These are phyloP conservation scores for Eucalyptus erythrocorys DNA, from an alignment of 345 rosid species.

Conservation along the genomic window DNA sequence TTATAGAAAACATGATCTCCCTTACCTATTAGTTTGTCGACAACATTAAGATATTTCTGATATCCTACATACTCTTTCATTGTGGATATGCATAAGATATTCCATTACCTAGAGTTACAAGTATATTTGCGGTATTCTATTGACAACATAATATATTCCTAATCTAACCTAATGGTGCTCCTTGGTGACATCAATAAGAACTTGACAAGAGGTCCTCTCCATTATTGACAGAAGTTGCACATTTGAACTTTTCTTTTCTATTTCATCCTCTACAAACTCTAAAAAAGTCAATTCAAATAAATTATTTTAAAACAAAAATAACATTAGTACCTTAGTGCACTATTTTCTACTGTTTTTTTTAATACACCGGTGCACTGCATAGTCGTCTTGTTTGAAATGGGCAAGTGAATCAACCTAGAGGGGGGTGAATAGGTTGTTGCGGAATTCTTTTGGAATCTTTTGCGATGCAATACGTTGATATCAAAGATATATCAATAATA, in stretches of 20 bases:
- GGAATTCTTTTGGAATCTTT: too few relatives aligned
- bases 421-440: too few relatives aligned
- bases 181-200: too few relatives aligned
- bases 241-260: not conserved
- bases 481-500: too few relatives aligned
- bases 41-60: not conserved
- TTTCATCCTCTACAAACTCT: not conserved
- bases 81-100: not conserved
- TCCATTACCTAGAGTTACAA: too few relatives aligned
- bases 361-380: rapidly evolving
- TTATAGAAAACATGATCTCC: not conserved
- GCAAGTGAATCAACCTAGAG: too few relatives aligned
- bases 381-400: rapidly evolving
- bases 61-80: not conserved
- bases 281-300: not conserved
- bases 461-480: too few relatives aligned
- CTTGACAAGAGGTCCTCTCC: too few relatives aligned
- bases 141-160: too few relatives aligned
- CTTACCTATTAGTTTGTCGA: not conserved
- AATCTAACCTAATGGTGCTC: too few relatives aligned
- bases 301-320: not conserved
- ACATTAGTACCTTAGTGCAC: not conserved
- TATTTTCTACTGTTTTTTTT: not conserved
- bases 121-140: too few relatives aligned
- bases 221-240: too few relatives aligned